Percentiles rank a stretch among this genome's conserved stretches.
Evolutionary conservation across 257 asterid genomes (phyloP).

Genomic region (Solanum chmielewskii): DNA sequence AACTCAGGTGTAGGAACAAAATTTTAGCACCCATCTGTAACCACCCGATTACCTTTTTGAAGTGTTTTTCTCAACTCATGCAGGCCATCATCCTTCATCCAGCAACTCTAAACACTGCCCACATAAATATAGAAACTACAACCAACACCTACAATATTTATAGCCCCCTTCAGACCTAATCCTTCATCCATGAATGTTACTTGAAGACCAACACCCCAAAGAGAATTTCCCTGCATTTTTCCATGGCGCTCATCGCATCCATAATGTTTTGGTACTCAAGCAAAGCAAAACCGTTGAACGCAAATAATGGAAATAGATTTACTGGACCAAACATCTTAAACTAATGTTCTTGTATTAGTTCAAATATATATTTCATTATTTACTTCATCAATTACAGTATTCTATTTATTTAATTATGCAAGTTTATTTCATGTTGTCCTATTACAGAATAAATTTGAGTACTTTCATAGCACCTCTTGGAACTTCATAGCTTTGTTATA

Average conservation of each 20-base stretch:
- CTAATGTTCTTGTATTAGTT: constrained; percentile 22
- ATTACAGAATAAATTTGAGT: too few relatives aligned
- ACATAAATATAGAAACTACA: constrained; percentile 66
- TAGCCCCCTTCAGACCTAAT: constrained; percentile 56
- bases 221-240: constrained; percentile 64
- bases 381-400: too few relatives aligned
- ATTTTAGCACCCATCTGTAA: constrained; percentile 22
- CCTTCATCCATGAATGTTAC: constrained; percentile 68
- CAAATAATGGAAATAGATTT: constrained; percentile 40
- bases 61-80: constrained; percentile 56
- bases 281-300: constrained; percentile 56
- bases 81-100: constrained; percentile 76
- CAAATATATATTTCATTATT: too few relatives aligned
- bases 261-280: constrained; percentile 57
- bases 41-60: constrained; percentile 59
- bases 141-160: constrained; percentile 57
- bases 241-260: constrained; percentile 81
- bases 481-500: too few relatives aligned
- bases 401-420: too few relatives aligned
- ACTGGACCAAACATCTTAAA: constrained; percentile 71
- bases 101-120: constrained; percentile 54
- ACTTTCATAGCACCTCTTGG: too few relatives aligned
- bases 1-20: too few relatives aligned
- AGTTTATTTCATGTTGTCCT: too few relatives aligned
- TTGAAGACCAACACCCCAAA: constrained; percentile 63